A percentile compares a stretch with the other conserved stretches of the same genome.
These are phyloP conservation scores for Neonectria hederae DNA, from an alignment of 2,329 filamentous ascomycete genomes.

Conservation along the genomic window DNA sequence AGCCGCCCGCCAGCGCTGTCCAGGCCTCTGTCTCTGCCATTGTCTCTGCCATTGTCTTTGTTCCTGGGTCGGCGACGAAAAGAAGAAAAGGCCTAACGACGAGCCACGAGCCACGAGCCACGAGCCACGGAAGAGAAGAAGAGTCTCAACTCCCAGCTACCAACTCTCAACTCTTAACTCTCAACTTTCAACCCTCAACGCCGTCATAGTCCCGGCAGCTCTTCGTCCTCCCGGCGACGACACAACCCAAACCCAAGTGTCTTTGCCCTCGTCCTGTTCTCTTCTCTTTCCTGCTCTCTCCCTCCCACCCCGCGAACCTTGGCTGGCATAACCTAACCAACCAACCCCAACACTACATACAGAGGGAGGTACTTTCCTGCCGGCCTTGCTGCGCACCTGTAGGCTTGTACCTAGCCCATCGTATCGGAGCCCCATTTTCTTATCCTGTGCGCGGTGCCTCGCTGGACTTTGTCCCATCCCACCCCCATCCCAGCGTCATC, in stretches of 20 bases:
- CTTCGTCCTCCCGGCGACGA: background rate
- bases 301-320: background rate
- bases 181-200: background rate
- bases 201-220: background rate
- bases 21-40: background rate
- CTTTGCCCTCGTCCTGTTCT: background rate
- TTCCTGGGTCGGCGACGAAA: background rate
- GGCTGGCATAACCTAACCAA: background rate
- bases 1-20: constrained; percentile 22
- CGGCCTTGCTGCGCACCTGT: background rate
- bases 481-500: constrained; percentile 10
- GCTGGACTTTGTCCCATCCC: constrained; percentile 4
- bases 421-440: background rate
- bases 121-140: background rate
- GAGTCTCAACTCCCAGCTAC: background rate
- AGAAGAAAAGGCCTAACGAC: background rate
- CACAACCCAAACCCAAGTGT: background rate
- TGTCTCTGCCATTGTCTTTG: background rate
- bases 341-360: background rate
- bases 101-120: background rate
- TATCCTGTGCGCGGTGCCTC: constrained; percentile 3
- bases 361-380: background rate
- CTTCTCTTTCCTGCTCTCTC: background rate
- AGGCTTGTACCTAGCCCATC: background rate
- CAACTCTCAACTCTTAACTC: too few relatives aligned